A percentile compares a stretch with the other conserved stretches of the same genome.
Conservation (phyloP, 192 early-diverging fungal genomes). For the Lunasporangiospora selenospora region DNA sequence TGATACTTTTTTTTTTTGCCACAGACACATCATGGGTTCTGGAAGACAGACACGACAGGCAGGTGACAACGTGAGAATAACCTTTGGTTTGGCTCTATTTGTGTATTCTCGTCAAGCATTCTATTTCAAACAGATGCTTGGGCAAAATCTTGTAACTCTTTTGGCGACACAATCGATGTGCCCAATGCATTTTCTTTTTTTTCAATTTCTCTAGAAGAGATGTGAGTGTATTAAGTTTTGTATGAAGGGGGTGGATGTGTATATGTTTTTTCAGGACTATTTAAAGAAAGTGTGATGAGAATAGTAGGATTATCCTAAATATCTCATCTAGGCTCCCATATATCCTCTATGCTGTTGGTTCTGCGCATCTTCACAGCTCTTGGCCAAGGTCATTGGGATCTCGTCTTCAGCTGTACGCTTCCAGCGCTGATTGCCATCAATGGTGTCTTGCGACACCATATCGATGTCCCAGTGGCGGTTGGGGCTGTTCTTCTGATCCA, state of each 20-base stretch:
- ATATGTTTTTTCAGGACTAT: neutral
- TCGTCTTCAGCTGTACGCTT: constrained; percentile 18
- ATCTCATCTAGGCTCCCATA: too few relatives aligned
- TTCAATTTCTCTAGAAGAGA: neutral
- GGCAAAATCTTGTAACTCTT: too few relatives aligned
- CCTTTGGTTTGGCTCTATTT: too few relatives aligned
- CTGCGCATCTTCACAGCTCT: constrained; percentile 15
- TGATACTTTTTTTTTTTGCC: too few relatives aligned
- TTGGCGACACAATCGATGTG: too few relatives aligned
- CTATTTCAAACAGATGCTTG: too few relatives aligned
- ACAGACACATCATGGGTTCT: too few relatives aligned
- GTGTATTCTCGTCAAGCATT: too few relatives aligned
- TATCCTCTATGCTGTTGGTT: neutral
- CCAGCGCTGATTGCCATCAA: constrained; percentile 25
- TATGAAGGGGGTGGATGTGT: neutral
- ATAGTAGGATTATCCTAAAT: too few relatives aligned
- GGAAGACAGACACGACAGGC: too few relatives aligned
- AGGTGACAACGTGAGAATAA: too few relatives aligned
- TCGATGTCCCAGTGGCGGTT: constrained; percentile 28
- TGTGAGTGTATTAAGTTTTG: too few relatives aligned
- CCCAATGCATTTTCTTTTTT: neutral
- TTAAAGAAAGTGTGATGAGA: neutral
- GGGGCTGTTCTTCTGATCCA: constrained; percentile 1
- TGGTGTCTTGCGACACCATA: constrained; percentile 23
- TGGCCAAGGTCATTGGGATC: constrained; percentile 40